Conservation (phyloP, 2,329 filamentous ascomycete species). For the Neocatenulostroma microsporum region DNA sequence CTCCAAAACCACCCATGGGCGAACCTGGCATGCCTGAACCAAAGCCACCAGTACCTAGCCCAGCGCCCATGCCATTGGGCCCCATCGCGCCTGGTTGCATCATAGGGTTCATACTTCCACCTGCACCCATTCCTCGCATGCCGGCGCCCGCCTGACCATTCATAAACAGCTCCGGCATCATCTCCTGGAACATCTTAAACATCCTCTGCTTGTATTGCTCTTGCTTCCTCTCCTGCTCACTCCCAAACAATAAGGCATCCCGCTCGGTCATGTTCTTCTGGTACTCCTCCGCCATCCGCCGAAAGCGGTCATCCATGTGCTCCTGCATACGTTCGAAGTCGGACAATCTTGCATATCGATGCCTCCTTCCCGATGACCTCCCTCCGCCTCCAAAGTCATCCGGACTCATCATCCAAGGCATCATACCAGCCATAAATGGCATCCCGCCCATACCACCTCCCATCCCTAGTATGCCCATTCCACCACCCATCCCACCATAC, state of each 20-base stretch:
- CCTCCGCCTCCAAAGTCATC: not conserved
- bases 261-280: conserved; percentile 12
- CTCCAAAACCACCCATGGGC: conserved; percentile 6
- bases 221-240: conserved; percentile 17
- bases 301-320: conserved; percentile 13
- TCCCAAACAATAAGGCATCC: conserved; percentile 20
- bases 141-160: not conserved
- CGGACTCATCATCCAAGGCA: not conserved
- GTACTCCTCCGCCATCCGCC: conserved; percentile 16
- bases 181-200: conserved; percentile 19
- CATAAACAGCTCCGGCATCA: conserved; percentile 17
- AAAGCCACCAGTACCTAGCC: conserved; percentile 1
- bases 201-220: conserved; percentile 19
- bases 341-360: conserved; percentile 6
- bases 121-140: not conserved
- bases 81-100: conserved; percentile 6
- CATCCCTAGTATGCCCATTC: not conserved
- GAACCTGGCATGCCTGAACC: no score
- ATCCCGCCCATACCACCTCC: not conserved
- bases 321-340: conserved; percentile 13
- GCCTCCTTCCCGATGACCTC: not conserved
- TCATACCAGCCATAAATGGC: not conserved
- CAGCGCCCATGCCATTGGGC: conserved; percentile 4
- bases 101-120: conserved; percentile 8
- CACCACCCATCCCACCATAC: conserved; percentile 2